Evolutionary conservation across 768 basidiomycete species (phyloP), one percentile per base, ranked within the genome.

Genomic region (Pleurotus eryngii): DNA sequence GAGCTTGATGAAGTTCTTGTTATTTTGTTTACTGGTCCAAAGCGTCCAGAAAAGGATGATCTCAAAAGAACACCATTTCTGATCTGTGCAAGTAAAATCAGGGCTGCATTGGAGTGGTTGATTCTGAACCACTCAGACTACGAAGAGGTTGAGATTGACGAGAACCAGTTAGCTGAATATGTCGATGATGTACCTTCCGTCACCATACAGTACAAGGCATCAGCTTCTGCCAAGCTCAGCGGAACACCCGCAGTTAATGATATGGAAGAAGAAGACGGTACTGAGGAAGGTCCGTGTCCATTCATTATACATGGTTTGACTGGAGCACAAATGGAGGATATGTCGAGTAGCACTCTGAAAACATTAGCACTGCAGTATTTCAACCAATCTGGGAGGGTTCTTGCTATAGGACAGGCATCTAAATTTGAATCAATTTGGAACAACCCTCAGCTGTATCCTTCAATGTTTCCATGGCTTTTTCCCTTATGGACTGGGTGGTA

Each of bases 381-480:
- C n/a, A 60, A 68, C 11, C 30, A 47, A 11, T 61, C 57, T 2
- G 68, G 69, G 0, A 65, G 61, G 15, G 55, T 68, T 0, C 59
- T 78, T 1, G 69, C 57, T 0, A 61, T 74, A 3, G 72, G 72
- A 0, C 71, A 71, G 51, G 54, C 58, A 5, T 27, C 39, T 3
- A 42, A 59, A 3, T 62, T 68, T 17, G 60, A 72, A 45, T 67
- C 67, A 5, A 67, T 72, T 11, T 76, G 66, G 35, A 53, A 71
- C 15, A 75, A 77, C 58, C 67, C 68, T 3, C 53, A 62, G 3
- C 54, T 73, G 1, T 76, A 72, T 60, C 73, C 73, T 0, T 61
- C 65, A 15, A 72, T 72, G 70, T 75, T 72, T 62, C 74, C 74
- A 0, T 77, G 75, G 73, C 56, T n/a, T 76, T 1, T 78, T 72